Evolutionary conservation across 2,329 filamentous ascomycete genomes (phyloP).

Genomic region (Aureobasidium uvarum): DNA sequence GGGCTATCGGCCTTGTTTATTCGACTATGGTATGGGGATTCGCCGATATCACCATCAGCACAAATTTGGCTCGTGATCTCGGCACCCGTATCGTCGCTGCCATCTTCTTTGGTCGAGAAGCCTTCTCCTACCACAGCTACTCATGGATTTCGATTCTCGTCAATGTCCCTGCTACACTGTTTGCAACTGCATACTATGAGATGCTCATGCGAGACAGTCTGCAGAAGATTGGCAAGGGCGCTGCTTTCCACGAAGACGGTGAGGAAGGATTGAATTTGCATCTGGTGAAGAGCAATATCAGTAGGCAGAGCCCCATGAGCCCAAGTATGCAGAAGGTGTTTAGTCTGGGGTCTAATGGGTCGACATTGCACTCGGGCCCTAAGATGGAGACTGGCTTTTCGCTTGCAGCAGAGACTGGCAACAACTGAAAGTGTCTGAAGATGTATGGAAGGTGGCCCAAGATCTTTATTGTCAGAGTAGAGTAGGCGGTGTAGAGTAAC

Average conservation of each 20-base stretch:
- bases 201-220: slow-evolving; percentile 55
- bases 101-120: slow-evolving; percentile 56
- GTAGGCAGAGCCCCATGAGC: slow-evolving; percentile 27
- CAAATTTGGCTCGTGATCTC: slow-evolving; percentile 59
- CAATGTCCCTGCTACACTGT: slow-evolving; percentile 58
- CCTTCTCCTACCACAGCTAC: slow-evolving; percentile 50
- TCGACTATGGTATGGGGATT: slow-evolving; percentile 56
- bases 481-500: background rate
- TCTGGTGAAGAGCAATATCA: slow-evolving; percentile 39
- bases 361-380: background rate
- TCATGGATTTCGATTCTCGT: slow-evolving; percentile 56
- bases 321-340: slow-evolving; percentile 28
- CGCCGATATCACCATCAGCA: slow-evolving; percentile 54
- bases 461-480: background rate
- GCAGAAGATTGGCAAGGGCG: slow-evolving; percentile 51
- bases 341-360: slow-evolving; percentile 5
- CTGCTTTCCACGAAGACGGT: slow-evolving; percentile 52
- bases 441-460: background rate
- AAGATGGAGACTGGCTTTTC: slow-evolving; percentile 18
- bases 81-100: slow-evolving; percentile 59
- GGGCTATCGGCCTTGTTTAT: slow-evolving; percentile 58
- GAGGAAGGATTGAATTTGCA: slow-evolving; percentile 51
- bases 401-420: slow-evolving; percentile 4
- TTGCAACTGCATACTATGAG: slow-evolving; percentile 57
- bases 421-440: background rate